Percentiles rank a stretch among this genome's conserved stretches.
Evolutionary conservation across 495 filamentous ascomycete species (phyloP).

Genomic region (Aspergillus taichungensis): DNA sequence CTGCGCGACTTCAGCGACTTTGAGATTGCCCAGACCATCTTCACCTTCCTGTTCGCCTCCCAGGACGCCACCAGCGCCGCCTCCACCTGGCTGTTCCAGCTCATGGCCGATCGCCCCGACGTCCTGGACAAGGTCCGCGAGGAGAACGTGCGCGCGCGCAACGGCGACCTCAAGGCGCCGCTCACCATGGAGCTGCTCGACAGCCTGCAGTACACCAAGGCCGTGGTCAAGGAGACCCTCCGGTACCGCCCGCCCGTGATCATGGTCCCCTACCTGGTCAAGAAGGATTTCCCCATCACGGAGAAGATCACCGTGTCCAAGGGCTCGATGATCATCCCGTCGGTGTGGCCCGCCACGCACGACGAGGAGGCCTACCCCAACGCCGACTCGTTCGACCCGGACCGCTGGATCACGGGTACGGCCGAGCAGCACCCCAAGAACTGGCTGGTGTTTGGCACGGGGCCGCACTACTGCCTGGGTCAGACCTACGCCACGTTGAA

Average conservation of each 20-base stretch:
- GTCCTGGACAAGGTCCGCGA: slow-evolving; percentile 83
- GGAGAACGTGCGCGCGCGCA: slow-evolving; percentile 73
- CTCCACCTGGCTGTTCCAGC: slow-evolving; percentile 89
- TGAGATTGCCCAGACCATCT: slow-evolving; percentile 90
- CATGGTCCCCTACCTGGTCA: slow-evolving; percentile 94
- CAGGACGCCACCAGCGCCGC: slow-evolving; percentile 95
- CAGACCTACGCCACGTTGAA: slow-evolving; percentile 90
- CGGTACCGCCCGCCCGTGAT: slow-evolving; percentile 94
- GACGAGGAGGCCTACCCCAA: slow-evolving; percentile 89
- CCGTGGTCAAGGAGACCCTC: slow-evolving; percentile 86
- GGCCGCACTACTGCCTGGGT: slow-evolving; percentile 93
- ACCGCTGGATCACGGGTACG: slow-evolving; percentile 84
- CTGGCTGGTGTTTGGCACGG: slow-evolving; percentile 93
- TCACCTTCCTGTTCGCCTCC: slow-evolving; percentile 96
- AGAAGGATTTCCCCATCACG: slow-evolving; percentile 92
- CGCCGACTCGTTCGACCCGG: slow-evolving; percentile 78
- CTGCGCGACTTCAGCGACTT: slow-evolving; percentile 83
- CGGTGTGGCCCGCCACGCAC: slow-evolving; percentile 81
- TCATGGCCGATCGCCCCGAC: slow-evolving; percentile 89
- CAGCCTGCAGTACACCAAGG: slow-evolving; percentile 81
- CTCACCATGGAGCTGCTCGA: slow-evolving; percentile 80
- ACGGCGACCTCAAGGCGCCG: slow-evolving; percentile 62
- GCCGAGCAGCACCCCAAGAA: slow-evolving; percentile 94
- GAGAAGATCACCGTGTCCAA: slow-evolving; percentile 84
- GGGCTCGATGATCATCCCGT: slow-evolving; percentile 89